Percentiles rank a stretch among this genome's conserved stretches.
These are phyloP conservation scores for Oryza coarctata DNA, from an alignment of 176 grass and related monocot genomes.

Conservation along the genomic window DNA sequence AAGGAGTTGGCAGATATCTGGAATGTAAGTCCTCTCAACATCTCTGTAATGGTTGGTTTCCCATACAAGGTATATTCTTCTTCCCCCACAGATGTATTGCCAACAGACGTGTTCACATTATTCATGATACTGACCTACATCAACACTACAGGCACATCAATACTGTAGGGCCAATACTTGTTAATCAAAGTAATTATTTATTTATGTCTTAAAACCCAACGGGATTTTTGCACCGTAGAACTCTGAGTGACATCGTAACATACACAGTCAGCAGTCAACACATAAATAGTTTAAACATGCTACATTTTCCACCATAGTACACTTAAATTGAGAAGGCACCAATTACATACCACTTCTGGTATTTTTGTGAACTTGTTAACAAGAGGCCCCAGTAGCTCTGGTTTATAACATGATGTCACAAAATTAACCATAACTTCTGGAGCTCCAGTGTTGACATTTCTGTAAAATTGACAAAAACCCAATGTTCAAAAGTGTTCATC, in stretches of 20 bases:
- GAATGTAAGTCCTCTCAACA: conserved; percentile 92
- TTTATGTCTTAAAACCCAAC: not conserved
- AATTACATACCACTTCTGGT: conserved; percentile 85
- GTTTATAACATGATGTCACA: conserved; percentile 84
- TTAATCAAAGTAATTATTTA: conserved; percentile 13
- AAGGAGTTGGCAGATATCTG: conserved; percentile 99
- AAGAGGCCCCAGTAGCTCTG: conserved; percentile 69
- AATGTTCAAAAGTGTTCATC: conserved; percentile 30
- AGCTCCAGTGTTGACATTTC: conserved; percentile 63
- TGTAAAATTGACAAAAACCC: conserved; percentile 27
- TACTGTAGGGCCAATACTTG: conserved; percentile 21
- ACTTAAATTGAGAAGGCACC: not conserved
- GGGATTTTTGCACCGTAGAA: not conserved
- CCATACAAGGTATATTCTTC: conserved; percentile 88
- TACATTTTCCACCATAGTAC: not conserved
- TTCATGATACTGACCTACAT: conserved; percentile 79
- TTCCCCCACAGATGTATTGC: conserved; percentile 85
- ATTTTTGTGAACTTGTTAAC: conserved; percentile 61
- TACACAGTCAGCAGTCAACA: not conserved
- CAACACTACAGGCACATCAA: conserved; percentile 17
- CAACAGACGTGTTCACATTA: conserved; percentile 92
- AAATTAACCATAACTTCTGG: conserved; percentile 98
- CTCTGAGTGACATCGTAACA: not conserved
- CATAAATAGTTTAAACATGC: conserved; percentile 15
- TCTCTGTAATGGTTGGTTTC: conserved; percentile 80